These are phyloP conservation scores for Phytomonas serpens DNA, from an alignment of 208 protist species.

Conservation along the genomic window DNA sequence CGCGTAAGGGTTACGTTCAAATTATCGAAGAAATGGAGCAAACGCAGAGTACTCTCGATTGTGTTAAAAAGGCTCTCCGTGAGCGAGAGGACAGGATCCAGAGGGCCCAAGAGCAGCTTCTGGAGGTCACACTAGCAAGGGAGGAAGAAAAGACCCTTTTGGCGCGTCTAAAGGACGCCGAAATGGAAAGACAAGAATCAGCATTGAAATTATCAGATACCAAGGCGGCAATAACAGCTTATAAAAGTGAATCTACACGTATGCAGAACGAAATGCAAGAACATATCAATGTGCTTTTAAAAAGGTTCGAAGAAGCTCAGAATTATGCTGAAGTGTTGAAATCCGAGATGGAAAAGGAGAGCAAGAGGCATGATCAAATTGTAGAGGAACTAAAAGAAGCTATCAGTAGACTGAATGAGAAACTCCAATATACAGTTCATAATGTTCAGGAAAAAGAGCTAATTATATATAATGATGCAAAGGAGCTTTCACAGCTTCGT, in stretches of 20 bases:
- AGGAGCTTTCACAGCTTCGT: background rate
- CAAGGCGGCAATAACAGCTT: background rate
- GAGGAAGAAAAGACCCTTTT: background rate
- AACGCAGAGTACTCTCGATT: constrained; percentile 11
- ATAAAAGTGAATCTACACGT: background rate
- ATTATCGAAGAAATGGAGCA: constrained; percentile 23
- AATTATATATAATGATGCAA: background rate
- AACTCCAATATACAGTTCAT: background rate
- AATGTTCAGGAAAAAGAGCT: background rate
- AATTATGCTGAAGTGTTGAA: background rate
- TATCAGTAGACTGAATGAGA: background rate
- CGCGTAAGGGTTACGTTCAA: constrained; percentile 27
- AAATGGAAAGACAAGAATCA: background rate
- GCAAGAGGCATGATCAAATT: background rate
- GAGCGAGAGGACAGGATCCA: background rate
- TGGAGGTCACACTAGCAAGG: background rate
- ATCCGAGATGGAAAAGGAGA: background rate
- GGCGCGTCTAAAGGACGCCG: background rate
- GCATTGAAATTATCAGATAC: background rate
- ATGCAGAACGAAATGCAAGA: background rate
- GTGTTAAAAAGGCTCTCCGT: background rate
- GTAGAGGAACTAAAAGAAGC: background rate
- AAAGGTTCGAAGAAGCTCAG: background rate
- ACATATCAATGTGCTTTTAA: background rate
- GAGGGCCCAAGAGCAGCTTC: background rate